Base-by-base conservation (phyloP, 495 filamentous ascomycete species). In the Aspergillus mulundensis region DNA sequence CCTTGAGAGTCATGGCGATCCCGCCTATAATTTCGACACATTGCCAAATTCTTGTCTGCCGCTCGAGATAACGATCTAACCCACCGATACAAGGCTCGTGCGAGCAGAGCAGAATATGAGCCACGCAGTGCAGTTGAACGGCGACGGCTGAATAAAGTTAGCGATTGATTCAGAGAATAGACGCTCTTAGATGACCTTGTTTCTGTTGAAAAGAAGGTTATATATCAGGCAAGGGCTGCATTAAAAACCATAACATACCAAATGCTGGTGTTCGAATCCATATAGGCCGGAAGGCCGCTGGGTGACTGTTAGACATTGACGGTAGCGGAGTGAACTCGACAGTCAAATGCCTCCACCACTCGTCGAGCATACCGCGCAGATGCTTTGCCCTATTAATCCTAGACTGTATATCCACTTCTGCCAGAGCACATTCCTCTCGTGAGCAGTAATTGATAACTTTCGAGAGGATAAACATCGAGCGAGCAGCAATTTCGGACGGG, bases 291-390 rank as follows among this genome's bases (percentile, higher is more conserved):
- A 61, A 65, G n/a, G 12, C 53, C 6, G 56, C 40, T 10, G 59
- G 45, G 0, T 21, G 20, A 1, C 47, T 39, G 5, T 24, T 12
- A 20, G 47, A 23, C 4, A 32, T 40, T 0, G 60, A 11, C 14
- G 65, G 65, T 38, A 67, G 44, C 0, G 62, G 65, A 0, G 57
- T 59, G 50, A 67, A 67, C 42, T 67, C 62, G 20, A 67, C 50
- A 15, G 60, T 63, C 43, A 65, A 48, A 57, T 67, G 62, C 8
- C 24, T 12, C 43, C 50, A 50, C 65, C 65, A 67, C 23, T 67
- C 65, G 25, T 63, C 62, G 16, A 67, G 40, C 54, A 63, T 63
- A 1, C 5, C 24, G 12, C 48, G 60, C 30, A 65, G 60, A 14
- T 21, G 21, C 8, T 14, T 56, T 25, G 60, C 65, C n/a, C 50